Evolutionary conservation across 306 rosid species (phyloP).

Genomic region (Senna siamea): DNA sequence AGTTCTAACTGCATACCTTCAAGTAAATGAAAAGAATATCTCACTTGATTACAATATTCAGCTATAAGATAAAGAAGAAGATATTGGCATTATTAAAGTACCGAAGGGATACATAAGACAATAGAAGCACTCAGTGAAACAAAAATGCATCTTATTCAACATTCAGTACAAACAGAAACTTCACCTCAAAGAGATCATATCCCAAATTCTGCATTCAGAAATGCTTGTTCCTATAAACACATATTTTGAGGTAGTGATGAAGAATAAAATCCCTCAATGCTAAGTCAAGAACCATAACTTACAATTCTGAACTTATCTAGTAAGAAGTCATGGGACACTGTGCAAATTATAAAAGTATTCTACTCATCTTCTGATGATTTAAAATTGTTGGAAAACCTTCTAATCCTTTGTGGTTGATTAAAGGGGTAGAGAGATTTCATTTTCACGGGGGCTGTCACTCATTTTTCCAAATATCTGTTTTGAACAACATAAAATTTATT

Average conservation of each 20-base stretch:
- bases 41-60: neutral
- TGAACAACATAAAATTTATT: slow-evolving; percentile 29
- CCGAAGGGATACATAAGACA: neutral
- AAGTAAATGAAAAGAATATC: neutral
- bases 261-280: neutral
- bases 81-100: neutral
- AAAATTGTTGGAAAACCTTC: slow-evolving; percentile 32
- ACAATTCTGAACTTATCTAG: neutral
- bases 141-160: slow-evolving; percentile 7
- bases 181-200: neutral
- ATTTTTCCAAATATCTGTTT: slow-evolving; percentile 51
- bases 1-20: neutral
- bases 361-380: slow-evolving; percentile 13
- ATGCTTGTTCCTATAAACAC: neutral
- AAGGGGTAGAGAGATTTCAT: slow-evolving; percentile 42
- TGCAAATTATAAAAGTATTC: slow-evolving; percentile 13
- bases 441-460: slow-evolving; percentile 31
- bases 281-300: slow-evolving; percentile 2
- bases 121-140: neutral
- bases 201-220: slow-evolving; percentile 17
- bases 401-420: slow-evolving; percentile 41
- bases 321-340: neutral
- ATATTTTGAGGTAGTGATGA: neutral
- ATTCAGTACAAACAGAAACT: neutral
- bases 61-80: slow-evolving; percentile 18